Evolutionary conservation across 2,329 filamentous ascomycete species (phyloP), one percentile per base, ranked within the genome.

Genomic region (Cadophora gregata): DNA sequence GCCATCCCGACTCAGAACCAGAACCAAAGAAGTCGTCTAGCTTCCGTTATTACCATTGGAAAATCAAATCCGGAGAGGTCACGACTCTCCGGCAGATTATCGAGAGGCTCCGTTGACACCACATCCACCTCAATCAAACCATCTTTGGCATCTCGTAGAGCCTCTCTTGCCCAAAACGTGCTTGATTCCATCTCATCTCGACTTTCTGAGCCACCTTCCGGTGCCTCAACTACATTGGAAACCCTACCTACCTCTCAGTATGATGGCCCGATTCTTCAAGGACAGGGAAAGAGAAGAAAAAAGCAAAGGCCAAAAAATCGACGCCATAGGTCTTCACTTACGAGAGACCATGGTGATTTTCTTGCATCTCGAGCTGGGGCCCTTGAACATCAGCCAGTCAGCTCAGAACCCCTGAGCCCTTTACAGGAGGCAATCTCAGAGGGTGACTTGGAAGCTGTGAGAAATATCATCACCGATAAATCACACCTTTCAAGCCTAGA

Each of bases 321-420:
- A n/a, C 59, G 65, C 8, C 48, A 51, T 2, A 63, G 24, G 14
- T 63, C 65, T 19, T 56, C 59, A 16, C 45, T 50, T 25, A 56
- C 50, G 19, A 25, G 50, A 19, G 27, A 55, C 19, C 48, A 63
- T 64, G 60, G 53, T 29, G 65, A 67, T 29, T 63, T 63, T n/a
- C 27, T 47, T 12, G 47, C 48, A 14, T 63, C 48, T 48, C 65
- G 56, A 42, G 24, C 45, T 27, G 61, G 61, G 3, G 55, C 65
- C 4, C n/a, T 64, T 8, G 45, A 16, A n/a, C 27, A 55, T 33
- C 51, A 55, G 9, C 55, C 27, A 33, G 27, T 21, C 1, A 33
- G 7, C 4, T 16, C 14, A n/a, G 51, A 55, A 33, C 16, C 27
- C n/a, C 3, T 21, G 27, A 55, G 29, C 27, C 51, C 51, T 55